Evolutionary conservation across 306 rosid genomes (phyloP).

Genomic region (Calophaca sinica): DNA sequence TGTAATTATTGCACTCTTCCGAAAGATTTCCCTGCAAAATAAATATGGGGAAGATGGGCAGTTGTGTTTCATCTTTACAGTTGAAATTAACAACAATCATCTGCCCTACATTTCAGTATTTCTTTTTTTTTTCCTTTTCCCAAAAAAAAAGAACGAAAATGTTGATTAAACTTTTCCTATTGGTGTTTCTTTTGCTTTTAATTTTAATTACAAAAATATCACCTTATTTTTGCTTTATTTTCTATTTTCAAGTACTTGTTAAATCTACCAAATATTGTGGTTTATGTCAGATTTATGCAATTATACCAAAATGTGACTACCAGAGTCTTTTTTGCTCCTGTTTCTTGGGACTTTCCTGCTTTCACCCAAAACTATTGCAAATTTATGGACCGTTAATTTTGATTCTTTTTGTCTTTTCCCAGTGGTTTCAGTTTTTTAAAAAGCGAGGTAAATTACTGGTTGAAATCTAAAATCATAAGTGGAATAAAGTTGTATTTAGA

Average conservation of each 20-base stretch:
- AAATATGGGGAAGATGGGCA: slow-evolving; percentile 65
- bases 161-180: not conserved
- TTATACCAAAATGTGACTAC: slow-evolving; percentile 19
- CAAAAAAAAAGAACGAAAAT: not conserved
- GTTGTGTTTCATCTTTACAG: slow-evolving; percentile 54
- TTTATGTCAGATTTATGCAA: not conserved
- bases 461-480: slow-evolving; percentile 29
- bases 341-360: slow-evolving; percentile 13
- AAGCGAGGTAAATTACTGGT: not conserved
- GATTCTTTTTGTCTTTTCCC: not conserved
- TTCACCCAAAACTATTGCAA: not conserved
- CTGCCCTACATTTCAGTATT: slow-evolving; percentile 47
- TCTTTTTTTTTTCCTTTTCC: not conserved
- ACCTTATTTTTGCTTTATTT: not conserved
- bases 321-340: not conserved
- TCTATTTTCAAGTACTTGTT: not conserved
- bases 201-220: not conserved
- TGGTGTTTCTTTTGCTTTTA: slow-evolving; percentile 8
- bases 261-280: not conserved
- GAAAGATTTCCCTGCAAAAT: slow-evolving; percentile 66
- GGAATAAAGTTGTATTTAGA: not conserved
- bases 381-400: not conserved
- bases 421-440: not conserved
- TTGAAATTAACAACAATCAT: slow-evolving; percentile 66
- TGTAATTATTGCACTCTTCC: slow-evolving; percentile 52